Evolutionary conservation across 1,284 basidiomycete species (phyloP), one percentile per base, ranked within the genome.

Genomic region (Cutaneotrichosporon mucoides): DNA sequence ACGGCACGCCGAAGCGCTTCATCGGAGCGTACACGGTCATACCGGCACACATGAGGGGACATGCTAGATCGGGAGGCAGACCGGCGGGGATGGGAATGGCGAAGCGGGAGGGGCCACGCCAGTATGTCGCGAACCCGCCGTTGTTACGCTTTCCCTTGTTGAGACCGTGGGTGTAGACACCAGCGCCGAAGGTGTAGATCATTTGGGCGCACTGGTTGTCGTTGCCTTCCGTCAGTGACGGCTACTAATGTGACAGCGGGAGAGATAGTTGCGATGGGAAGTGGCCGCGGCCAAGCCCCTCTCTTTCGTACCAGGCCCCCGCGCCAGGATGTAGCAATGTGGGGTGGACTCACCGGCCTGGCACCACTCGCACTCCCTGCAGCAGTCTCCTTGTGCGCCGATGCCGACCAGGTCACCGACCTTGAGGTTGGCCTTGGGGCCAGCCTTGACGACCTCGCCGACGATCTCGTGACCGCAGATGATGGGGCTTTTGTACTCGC

Each of bases 21-120:
- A 83, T 67, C 4, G 82, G 82, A 7, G 73, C 70, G 70, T 72
- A 83, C 52, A 81, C 72, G 11, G 81, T 83, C 4, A 77, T 70
- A 42, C 69, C 73, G 13, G 63, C 69, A 59, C 79, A 81, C 24
- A 82, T 69, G 71, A 80, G 76, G 10, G 79, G 77, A 7, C 78
- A 79, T 1, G 81, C 84, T 50, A 82, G 69, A 44, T 83, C 82
- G 2, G 82, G 80, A 54, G 82, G 79, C 45, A 88, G 71, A 1
- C 70, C 80, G 2, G 84, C 80, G 0, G 87, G 87, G 55, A 89
- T 82, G 11, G 81, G 81, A 73, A 88, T 84, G 50, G 85, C 85
- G 68, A 86, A 88, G 60, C 81, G 83, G n/a, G 67, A 53, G 4
- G 70, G 67, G 47, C 69, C 70, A 36, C 68, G 62, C 70, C 70